Base-by-base conservation (phyloP, 495 filamentous ascomycete genomes). In the Penicillium flavigenum region DNA sequence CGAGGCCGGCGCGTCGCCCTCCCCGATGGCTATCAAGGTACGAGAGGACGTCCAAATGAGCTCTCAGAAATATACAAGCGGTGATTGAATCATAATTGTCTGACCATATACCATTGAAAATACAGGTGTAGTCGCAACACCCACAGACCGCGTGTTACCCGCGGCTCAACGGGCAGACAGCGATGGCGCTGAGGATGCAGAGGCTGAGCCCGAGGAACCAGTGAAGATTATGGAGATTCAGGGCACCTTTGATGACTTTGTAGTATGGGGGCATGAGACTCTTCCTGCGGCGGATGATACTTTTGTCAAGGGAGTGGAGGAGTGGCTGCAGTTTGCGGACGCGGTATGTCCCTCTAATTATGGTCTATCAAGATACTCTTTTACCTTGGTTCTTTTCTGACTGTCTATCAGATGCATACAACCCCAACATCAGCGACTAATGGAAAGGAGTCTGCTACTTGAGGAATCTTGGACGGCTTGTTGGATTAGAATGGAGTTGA, bases 181-280 rank as follows among this genome's bases (percentile, higher is more conserved):
- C n/a, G 75, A 81, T 12, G 65, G 66, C n/a, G 77, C 79, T 20
- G 75, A 78, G 19, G 66, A 67, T 20, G 63, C 60, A 20, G 75
- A 69, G 11, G 55, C 49, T 8, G 67, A 71, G 32, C 60, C 58
- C 4, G 79, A 82, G 31, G 78, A 83, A 42, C 73, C 76, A 2
- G 77, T 82, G 17, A 85, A 88, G 63, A 62, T 87, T 24, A 72
- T 87, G 1, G 81, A 89, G 61, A 81, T 85, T 43, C 75, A 83
- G 32, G 82, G 76, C 4, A 74, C 78, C n/a, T 97, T 98, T 69
- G 83, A 92, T 14, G 80, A 89, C 20, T 65, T 96, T 43, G 71
- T 91, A 14, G 80, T 96, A 22, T 98, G 93, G 93, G 88, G 81
- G 0, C 94, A 97, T 72, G 88, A 91, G 56, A 78, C 81, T 50